These are phyloP conservation scores for Alternaria arborescens DNA, from an alignment of 2,329 filamentous ascomycete species.

Conservation along the genomic window DNA sequence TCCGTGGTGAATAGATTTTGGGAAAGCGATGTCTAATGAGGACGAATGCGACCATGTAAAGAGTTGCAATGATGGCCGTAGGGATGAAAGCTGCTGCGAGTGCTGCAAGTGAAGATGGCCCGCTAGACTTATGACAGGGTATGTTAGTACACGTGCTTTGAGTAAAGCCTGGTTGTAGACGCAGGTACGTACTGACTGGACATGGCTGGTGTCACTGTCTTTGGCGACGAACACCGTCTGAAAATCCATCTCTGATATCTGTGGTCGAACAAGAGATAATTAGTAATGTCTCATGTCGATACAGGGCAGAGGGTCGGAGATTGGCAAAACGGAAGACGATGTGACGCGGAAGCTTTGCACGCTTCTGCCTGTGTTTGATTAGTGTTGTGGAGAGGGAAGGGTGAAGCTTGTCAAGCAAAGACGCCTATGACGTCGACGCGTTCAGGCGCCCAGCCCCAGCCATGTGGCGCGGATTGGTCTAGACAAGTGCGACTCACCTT, in stretches of 20 bases:
- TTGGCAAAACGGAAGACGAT: conserved; percentile 1
- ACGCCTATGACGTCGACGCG: conserved; percentile 25
- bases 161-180: not conserved
- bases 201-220: conserved; percentile 21
- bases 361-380: conserved; percentile 7
- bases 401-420: conserved; percentile 13
- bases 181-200: conserved; percentile 27
- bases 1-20: conserved; percentile 56
- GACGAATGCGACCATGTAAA: conserved; percentile 50
- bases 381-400: conserved; percentile 7
- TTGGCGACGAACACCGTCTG: conserved; percentile 25
- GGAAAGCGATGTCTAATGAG: conserved; percentile 54
- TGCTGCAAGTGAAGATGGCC: conserved; percentile 44
- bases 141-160: conserved; percentile 17
- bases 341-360: not conserved
- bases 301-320: not conserved
- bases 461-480: conserved; percentile 8
- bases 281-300: conserved; percentile 12
- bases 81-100: conserved; percentile 49
- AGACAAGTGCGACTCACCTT: conserved; percentile 14
- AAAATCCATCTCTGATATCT: conserved; percentile 25
- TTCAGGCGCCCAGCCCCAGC: conserved; percentile 1
- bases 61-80: conserved; percentile 39
- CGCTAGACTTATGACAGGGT: conserved; percentile 31
- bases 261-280: not conserved